These are phyloP conservation scores for Raphanus raphanistrum DNA, from an alignment of 345 rosid species.

Conservation along the genomic window DNA sequence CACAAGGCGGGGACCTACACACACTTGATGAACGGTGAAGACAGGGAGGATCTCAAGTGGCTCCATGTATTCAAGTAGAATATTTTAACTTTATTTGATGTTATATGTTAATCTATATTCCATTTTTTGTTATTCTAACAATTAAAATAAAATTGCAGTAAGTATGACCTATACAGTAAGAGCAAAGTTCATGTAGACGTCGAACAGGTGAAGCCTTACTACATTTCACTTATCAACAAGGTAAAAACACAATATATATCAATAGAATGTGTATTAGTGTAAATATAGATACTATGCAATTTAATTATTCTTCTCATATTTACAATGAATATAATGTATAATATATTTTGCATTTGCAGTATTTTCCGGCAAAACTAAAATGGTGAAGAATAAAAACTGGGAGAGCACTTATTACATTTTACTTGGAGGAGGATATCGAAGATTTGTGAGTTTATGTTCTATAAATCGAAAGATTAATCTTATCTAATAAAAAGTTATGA, in stretches of 20 bases:
- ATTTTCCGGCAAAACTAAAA: conserved; percentile 39
- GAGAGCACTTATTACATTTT: background rate
- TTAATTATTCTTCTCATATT: background rate
- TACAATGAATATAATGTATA: background rate
- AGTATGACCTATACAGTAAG: conserved; percentile 85
- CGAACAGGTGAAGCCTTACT: conserved; percentile 74
- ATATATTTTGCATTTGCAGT: conserved; percentile 24
- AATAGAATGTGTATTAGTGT: background rate
- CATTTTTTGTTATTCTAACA: background rate
- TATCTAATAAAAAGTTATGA: background rate
- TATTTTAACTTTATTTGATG: background rate
- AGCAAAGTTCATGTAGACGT: conserved; percentile 71
- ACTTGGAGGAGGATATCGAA: conserved; percentile 9
- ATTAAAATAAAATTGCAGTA: conserved; percentile 44
- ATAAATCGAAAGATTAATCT: background rate
- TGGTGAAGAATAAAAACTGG: conserved; percentile 32
- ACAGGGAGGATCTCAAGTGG: conserved; percentile 70
- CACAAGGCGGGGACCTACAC: conserved; percentile 67
- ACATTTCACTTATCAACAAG: conserved; percentile 62
- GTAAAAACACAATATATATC: conserved; percentile 12
- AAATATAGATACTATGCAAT: background rate
- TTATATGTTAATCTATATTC: background rate
- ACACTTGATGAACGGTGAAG: conserved; percentile 68
- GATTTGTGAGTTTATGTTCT: background rate
- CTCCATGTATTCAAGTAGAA: conserved; percentile 68